Conservation (phyloP, 306 rosid genomes). For the Clitoria ternatea region DNA sequence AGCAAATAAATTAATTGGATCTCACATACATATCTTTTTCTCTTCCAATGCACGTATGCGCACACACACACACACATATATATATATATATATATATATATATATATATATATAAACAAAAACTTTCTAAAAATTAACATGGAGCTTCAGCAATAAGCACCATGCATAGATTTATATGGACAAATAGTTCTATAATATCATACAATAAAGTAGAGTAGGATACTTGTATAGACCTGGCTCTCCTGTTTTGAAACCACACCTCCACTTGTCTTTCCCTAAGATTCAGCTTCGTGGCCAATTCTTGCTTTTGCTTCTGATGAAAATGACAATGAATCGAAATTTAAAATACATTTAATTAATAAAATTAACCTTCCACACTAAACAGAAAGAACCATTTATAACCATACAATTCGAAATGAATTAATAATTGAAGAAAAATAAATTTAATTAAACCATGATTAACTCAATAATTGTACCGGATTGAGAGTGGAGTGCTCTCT, state of each 20-base stretch:
- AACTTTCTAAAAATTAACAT: no score
- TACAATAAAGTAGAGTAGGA: background rate
- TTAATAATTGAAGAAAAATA: background rate
- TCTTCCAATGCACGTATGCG: no score
- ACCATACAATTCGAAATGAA: background rate
- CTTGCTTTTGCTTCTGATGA: conserved; percentile 80
- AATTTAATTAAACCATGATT: background rate
- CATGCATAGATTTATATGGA: background rate
- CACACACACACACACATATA: no score
- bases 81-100: no score
- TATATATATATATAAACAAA: no score
- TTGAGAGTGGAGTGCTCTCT: conserved; percentile 56
- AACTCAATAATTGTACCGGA: conserved; percentile 40
- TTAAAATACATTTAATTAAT: background rate
- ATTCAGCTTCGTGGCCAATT: conserved; percentile 58
- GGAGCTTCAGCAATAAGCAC: no score
- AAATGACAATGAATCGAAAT: background rate
- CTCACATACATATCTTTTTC: no score
- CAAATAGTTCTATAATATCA: background rate
- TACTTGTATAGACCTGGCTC: conserved; percentile 62
- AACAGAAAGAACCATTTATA: no score
- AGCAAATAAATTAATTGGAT: no score
- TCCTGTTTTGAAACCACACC: conserved; percentile 96
- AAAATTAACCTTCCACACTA: no score
- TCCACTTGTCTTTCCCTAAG: conserved; percentile 86